Evolutionary conservation across 108 stramenopile species (phyloP).

Genomic region (Aurantiochytrium sp.): DNA sequence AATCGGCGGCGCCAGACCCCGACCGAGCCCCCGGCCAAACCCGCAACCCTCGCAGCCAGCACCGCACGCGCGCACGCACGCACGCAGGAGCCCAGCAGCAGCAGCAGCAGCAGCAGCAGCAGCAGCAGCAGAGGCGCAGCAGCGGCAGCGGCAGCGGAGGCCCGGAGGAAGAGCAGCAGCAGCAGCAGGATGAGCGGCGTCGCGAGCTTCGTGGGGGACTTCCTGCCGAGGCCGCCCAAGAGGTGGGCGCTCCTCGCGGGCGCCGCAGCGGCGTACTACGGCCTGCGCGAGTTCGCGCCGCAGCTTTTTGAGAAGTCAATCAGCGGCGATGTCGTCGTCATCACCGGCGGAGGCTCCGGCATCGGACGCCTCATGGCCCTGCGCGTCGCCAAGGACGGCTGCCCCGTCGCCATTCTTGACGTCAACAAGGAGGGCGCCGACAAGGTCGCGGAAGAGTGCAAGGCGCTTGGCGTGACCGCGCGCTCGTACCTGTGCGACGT

Average conservation of each 20-base stretch:
- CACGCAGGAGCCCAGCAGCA: not conserved
- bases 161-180: not conserved
- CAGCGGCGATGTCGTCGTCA: constrained; percentile 36
- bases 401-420: not conserved
- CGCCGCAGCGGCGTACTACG: not conserved
- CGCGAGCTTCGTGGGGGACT: not conserved
- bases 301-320: constrained; percentile 20
- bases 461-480: not conserved
- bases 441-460: constrained; percentile 17
- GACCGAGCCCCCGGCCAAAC: no score
- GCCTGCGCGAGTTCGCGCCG: not conserved
- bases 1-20: no score
- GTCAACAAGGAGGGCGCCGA: not conserved
- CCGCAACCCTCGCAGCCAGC: no score
- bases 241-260: not conserved
- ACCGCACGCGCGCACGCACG: no score
- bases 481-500: constrained; percentile 38
- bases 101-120: no score
- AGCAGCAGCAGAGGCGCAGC: no score
- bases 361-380: constrained; percentile 41
- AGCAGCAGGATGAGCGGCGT: not conserved
- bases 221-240: not conserved
- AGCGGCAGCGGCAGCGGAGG: not conserved
- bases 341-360: constrained; percentile 42
- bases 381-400: constrained; percentile 25